Evolutionary conservation across 2,329 filamentous ascomycete species (phyloP).

Genomic region (Penicillium palitans): DNA sequence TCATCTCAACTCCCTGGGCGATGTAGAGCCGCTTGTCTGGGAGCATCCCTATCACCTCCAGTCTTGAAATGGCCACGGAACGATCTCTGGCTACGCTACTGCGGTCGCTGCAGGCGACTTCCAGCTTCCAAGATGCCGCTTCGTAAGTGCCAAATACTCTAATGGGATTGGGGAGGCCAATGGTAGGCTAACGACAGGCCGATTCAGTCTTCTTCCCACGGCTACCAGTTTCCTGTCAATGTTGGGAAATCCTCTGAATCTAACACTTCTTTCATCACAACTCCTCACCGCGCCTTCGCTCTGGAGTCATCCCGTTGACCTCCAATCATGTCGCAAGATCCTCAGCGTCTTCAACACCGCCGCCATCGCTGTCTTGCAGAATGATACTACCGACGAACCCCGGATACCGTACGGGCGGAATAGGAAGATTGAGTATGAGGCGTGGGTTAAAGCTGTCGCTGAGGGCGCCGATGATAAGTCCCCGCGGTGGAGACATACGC

Average conservation of each 20-base stretch:
- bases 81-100: constrained; percentile 61
- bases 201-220: constrained; percentile 53
- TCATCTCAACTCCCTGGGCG: constrained; percentile 9
- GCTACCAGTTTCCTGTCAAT: constrained; percentile 49
- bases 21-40: constrained; percentile 20
- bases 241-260: constrained; percentile 62
- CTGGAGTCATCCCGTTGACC: constrained; percentile 56
- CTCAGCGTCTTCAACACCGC: constrained; percentile 64
- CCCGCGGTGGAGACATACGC: constrained; percentile 76
- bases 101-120: constrained; percentile 60
- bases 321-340: constrained; percentile 57
- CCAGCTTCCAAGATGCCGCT: constrained; percentile 60
- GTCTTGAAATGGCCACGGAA: constrained; percentile 56
- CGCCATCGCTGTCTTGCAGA: constrained; percentile 54
- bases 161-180: constrained; percentile 14
- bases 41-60: constrained; percentile 7
- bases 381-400: constrained; percentile 43
- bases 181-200: constrained; percentile 12
- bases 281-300: constrained; percentile 60
- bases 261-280: constrained; percentile 61
- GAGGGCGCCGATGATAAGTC: constrained; percentile 62
- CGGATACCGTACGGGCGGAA: constrained; percentile 41
- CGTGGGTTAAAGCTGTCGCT: constrained; percentile 61
- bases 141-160: constrained; percentile 44
- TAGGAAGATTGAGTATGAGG: constrained; percentile 55